Base-by-base conservation (phyloP, 129 eudicot species). In the Flaveria linearis region DNA sequence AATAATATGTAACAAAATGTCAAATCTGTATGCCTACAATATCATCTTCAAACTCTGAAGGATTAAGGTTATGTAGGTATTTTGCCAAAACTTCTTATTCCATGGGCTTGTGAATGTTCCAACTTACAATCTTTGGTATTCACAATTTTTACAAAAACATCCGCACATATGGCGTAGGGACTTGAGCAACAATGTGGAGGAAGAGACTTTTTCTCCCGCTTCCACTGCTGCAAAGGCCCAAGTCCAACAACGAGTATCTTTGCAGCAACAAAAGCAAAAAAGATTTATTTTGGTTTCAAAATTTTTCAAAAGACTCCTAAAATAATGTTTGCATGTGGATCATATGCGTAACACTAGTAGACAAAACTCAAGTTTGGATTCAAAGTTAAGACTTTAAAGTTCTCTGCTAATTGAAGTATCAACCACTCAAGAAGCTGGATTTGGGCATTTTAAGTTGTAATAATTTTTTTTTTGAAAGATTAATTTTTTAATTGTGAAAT, bases 381-480 rank as follows among this genome's bases (percentile, higher is more conserved):
- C 28, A 47, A 46, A 41, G 52, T 62, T 43, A 60, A 42, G 25
- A 43, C 22, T 15, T 47, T 11, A 26, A 3, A 39, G 62, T 63
- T 63, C 45, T 63, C 45, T 23, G n/a, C 39, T 15, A 30, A 63
- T 63, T 63, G 69, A 57, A 69, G 63, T 56, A 46, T 69, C 5
- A 46, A 58, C 58, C 70, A 60, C 63, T 70, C 73, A 62, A 41
- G 30, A 50, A 62, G 81, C 69, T 55, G 17, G 5, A 14, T 65
- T 80, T 80, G 63, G 53, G 33, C 62, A 73, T 26, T 73, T 56
- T 74, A 78, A 72, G 72, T 17, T 71, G 71, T 56, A 56, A 80
- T 80, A 17, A 67, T 80, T 15, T n/a, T n/a, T n/a, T n/a, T n/a
- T n/a, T n/a, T n/a, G n/a, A n/a, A n/a, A n/a, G n/a, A n/a, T n/a